Evolutionary conservation across 2,329 filamentous ascomycete genomes (phyloP).

Genomic region (Trichoderma guizhouense): DNA sequence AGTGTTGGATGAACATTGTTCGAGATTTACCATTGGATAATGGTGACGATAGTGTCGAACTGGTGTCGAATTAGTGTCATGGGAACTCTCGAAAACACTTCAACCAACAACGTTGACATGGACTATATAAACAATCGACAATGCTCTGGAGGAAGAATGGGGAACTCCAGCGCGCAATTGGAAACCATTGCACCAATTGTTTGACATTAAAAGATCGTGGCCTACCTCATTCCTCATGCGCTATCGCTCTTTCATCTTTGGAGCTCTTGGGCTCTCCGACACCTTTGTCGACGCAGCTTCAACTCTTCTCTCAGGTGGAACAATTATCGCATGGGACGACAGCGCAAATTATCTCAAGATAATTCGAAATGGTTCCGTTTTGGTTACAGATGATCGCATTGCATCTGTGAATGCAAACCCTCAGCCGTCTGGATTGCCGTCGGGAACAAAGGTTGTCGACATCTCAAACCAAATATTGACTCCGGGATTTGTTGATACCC

Average conservation of each 20-base stretch:
- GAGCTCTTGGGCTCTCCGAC: neutral
- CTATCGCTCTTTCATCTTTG: neutral
- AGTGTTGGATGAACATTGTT: neutral
- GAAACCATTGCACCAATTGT: neutral
- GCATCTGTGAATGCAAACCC: conserved; percentile 30
- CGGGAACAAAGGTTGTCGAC: conserved; percentile 42
- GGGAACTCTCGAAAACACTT: neutral
- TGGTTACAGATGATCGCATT: conserved; percentile 39
- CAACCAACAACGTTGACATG: neutral
- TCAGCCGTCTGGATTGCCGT: neutral
- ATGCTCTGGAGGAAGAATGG: neutral
- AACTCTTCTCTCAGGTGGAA: conserved; percentile 34
- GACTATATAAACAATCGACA: neutral
- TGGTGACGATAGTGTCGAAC: neutral
- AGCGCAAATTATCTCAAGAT: conserved; percentile 33
- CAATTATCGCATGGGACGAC: conserved; percentile 41
- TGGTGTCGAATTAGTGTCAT: too few species aligned
- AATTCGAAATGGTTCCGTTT: conserved; percentile 39
- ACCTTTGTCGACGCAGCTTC: neutral
- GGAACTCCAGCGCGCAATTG: too few species aligned
- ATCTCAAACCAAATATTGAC: conserved; percentile 49
- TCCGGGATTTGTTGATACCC: conserved; percentile 56
- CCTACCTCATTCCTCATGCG: neutral
- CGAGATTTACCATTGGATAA: neutral
- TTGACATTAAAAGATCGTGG: neutral